Percentiles rank a stretch among this genome's conserved stretches.
Conservation (phyloP, 73 alveolate species). For the Paramecium primaurelia region DNA sequence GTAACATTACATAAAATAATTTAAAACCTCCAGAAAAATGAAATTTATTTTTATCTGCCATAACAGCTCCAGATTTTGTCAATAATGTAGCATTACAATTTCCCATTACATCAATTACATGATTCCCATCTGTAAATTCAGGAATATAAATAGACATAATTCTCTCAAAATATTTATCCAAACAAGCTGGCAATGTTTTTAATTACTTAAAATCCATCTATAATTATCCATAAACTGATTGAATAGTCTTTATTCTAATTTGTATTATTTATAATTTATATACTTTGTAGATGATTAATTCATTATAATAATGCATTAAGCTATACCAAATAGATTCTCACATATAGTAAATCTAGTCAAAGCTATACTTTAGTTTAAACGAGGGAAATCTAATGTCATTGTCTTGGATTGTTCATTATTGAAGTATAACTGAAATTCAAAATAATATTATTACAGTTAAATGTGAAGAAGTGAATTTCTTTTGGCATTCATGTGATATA, state of each 20-base stretch:
- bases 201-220: neutral
- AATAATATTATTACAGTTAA: neutral
- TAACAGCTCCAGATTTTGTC: neutral
- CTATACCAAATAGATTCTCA: slow-evolving; percentile 7
- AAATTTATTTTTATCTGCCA: slow-evolving; percentile 5
- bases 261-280: neutral
- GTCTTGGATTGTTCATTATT: neutral
- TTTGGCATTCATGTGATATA: neutral
- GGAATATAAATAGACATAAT: slow-evolving; percentile 2
- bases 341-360: neutral
- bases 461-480: slow-evolving; percentile 14
- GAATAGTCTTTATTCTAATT: neutral
- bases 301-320: neutral
- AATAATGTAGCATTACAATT: neutral
- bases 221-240: neutral
- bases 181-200: neutral
- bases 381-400: neutral
- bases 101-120: neutral
- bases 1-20: neutral
- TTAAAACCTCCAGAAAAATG: slow-evolving; percentile 14
- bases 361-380: neutral
- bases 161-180: slow-evolving; percentile 37
- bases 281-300: slow-evolving; percentile 21
- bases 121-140: slow-evolving; percentile 19
- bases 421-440: neutral